Conservation (phyloP, 352 stramenopile species). For the Stephanocyclus meneghinianus region DNA sequence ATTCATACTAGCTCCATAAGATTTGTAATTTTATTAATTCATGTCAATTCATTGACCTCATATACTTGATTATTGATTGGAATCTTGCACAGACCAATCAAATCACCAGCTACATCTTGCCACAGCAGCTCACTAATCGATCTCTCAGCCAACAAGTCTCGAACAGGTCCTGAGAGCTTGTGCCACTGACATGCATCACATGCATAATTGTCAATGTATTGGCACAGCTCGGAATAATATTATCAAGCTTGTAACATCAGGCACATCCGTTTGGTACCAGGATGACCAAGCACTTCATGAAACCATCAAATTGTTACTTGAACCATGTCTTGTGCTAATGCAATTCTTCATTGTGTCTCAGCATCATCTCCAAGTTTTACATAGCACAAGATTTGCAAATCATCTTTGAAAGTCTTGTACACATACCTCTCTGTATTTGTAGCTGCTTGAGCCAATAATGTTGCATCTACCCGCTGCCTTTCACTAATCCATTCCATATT, state of each 20-base stretch:
- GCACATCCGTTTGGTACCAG: background rate
- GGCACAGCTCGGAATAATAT: slow-evolving; percentile 1
- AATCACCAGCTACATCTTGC: slow-evolving; percentile 16
- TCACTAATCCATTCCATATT: background rate
- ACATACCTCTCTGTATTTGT: background rate
- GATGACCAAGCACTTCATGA: slow-evolving; percentile 16
- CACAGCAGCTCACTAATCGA: slow-evolving; percentile 8
- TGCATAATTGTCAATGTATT: slow-evolving; percentile 1
- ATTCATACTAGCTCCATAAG: slow-evolving; percentile 19
- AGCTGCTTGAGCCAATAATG: background rate
- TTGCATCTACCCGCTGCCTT: background rate
- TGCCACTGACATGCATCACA: slow-evolving; percentile 31
- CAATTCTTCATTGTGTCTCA: slow-evolving; percentile 11
- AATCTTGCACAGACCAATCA: slow-evolving; percentile 43
- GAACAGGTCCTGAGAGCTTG: slow-evolving; percentile 11
- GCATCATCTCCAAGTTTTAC: slow-evolving; percentile 4
- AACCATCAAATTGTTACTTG: slow-evolving; percentile 24
- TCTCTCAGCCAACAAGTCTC: slow-evolving; percentile 8
- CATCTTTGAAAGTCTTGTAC: background rate
- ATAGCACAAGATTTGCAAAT: slow-evolving; percentile 4
- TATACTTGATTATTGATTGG: slow-evolving; percentile 8
- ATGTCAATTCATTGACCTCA: slow-evolving; percentile 21
- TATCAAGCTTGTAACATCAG: slow-evolving; percentile 1
- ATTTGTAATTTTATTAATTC: slow-evolving; percentile 30
- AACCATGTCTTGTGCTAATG: slow-evolving; percentile 5